These are phyloP conservation scores for Exophiala alcalophila DNA, from an alignment of 2,329 filamentous ascomycete genomes.

Conservation along the genomic window DNA sequence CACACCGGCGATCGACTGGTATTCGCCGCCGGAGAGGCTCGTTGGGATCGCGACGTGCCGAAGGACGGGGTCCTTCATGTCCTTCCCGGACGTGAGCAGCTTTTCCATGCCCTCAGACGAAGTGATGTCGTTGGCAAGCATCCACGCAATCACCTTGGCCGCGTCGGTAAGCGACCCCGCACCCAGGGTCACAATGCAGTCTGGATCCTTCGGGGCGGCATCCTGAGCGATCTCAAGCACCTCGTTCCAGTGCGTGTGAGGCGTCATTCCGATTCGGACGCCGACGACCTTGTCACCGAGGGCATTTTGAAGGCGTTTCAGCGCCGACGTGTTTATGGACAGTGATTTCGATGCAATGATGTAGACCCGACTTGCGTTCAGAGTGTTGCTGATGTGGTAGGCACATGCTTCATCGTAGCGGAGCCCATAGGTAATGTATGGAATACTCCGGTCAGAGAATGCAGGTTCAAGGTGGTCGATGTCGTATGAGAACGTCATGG, in stretches of 20 bases:
- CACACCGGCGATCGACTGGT: constrained; percentile 40
- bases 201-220: constrained; percentile 30
- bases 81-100: constrained; percentile 32
- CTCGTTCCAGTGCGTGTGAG: constrained; percentile 55
- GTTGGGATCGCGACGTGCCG: constrained; percentile 40
- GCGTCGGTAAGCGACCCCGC: constrained; percentile 57
- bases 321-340: constrained; percentile 45
- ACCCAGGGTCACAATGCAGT: constrained; percentile 55
- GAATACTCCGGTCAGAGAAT: constrained; percentile 38
- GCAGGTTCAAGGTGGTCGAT: constrained; percentile 39
- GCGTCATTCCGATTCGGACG: constrained; percentile 50
- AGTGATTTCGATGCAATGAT: constrained; percentile 53
- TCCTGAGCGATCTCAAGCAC: constrained; percentile 46
- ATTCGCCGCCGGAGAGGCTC: constrained; percentile 44
- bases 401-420: constrained; percentile 46
- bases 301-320: constrained; percentile 42
- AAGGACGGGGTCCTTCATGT: constrained; percentile 18
- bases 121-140: constrained; percentile 48
- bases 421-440: constrained; percentile 48
- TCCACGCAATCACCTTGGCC: constrained; percentile 53
- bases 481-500: constrained; percentile 19
- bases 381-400: constrained; percentile 46
- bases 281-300: constrained; percentile 48
- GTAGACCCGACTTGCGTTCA: constrained; percentile 49
- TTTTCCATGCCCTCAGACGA: constrained; percentile 41